These are phyloP conservation scores for Mortierella sp. DNA, from an alignment of 371 early-diverging fungal species.

Conservation along the genomic window DNA sequence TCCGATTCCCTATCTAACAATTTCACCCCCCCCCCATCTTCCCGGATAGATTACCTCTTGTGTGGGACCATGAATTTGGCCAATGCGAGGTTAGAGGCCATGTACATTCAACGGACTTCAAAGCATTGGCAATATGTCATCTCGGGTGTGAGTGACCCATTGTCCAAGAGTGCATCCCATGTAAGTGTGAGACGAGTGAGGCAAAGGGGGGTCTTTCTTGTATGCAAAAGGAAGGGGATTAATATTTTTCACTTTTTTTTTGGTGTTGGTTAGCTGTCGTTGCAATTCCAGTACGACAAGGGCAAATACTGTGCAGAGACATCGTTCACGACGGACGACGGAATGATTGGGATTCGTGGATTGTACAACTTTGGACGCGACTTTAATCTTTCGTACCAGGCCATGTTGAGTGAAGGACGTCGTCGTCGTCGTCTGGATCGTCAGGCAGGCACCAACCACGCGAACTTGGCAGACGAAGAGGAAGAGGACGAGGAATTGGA, in stretches of 20 bases:
- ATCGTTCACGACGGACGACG: constrained; percentile 80
- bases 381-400: constrained; percentile 34
- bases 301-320: constrained; percentile 83
- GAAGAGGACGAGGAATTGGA: constrained; percentile 12
- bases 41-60: constrained; percentile 65
- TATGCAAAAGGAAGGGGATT: too few species aligned
- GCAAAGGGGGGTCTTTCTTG: too few species aligned
- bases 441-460: background rate
- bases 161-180: constrained; percentile 61
- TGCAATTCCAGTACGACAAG: constrained; percentile 78
- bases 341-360: constrained; percentile 80
- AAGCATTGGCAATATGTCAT: constrained; percentile 70
- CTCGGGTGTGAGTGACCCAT: constrained; percentile 76
- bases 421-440: constrained; percentile 11
- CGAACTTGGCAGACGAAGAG: background rate
- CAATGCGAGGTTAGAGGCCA: constrained; percentile 80
- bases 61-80: constrained; percentile 84
- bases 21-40: too few species aligned
- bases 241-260: background rate
- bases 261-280: constrained; percentile 68
- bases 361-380: constrained; percentile 77
- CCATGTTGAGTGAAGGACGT: constrained; percentile 32
- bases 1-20: too few species aligned
- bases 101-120: constrained; percentile 73
- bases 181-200: constrained; percentile 51